Evolutionary conservation across 2,329 filamentous ascomycete genomes (phyloP), one percentile per base, ranked within the genome.

Genomic region (Aphanocladium album): DNA sequence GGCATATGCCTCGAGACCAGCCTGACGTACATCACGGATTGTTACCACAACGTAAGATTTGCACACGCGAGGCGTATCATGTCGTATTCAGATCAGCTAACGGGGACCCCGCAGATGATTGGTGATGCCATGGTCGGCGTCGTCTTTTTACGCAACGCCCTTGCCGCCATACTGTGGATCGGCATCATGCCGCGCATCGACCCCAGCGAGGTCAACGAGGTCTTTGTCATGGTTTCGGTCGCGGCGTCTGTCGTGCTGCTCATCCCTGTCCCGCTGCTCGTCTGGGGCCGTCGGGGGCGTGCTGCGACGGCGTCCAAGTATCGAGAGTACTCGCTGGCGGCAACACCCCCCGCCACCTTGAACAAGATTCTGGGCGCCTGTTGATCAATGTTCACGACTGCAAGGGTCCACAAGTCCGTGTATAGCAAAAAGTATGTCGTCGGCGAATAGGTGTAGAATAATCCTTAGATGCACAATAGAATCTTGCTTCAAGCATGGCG

Each of bases 21-120:
- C 8, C 21, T 60, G 2, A 47, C 57, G 4, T 60, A 60, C 30
- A 19, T 60, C 1, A 54, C 57, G 5, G 57, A 60, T 23, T 60
- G 57, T 49, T 60, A 60, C 25, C 57, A 46, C 27, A 60, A 53
- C 16, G 57, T 60, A 17, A n/a, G n/a, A n/a, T n/a, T n/a, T n/a
- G n/a, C n/a, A n/a, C n/a, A n/a, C n/a, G n/a, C n/a, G n/a, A n/a
- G n/a, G n/a, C n/a, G n/a, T n/a, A n/a, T n/a, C n/a, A n/a, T n/a
- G n/a, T n/a, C n/a, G n/a, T n/a, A n/a, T n/a, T n/a, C 30, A 30
- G 30, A 30, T 30, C 30, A 5, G 35, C 39, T 60, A 30, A 46
- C 49, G n/a, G n/a, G n/a, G n/a, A 25, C 5, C 2, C 14, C 5
- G 2, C n/a, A 60, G 57, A 60, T 60, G 39, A 54, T 60, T 37